Conservation (phyloP, 768 basidiomycete genomes). For the Pilatotrama ljubarskyi region DNA sequence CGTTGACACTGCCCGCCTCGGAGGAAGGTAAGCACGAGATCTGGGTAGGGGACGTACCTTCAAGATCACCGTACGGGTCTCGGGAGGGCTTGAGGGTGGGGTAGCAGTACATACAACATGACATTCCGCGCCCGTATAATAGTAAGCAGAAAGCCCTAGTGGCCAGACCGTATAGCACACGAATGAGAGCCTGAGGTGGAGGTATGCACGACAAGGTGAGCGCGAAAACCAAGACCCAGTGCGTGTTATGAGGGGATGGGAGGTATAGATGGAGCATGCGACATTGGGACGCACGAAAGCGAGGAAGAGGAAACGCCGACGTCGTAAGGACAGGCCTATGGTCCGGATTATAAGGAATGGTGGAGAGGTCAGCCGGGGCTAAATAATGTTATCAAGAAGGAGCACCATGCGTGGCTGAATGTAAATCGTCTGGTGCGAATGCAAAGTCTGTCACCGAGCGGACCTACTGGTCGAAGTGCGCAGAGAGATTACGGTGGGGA, state of each 20-base stretch:
- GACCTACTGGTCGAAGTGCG: no score
- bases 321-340: no score
- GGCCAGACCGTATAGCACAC: not conserved
- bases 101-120: constrained; percentile 13
- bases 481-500: no score
- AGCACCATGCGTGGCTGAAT: no score
- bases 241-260: not conserved
- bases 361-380: no score
- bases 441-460: no score
- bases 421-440: no score
- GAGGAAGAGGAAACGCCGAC: not conserved
- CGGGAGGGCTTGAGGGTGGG: not conserved
- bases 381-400: no score
- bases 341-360: no score
- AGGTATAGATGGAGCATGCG: not conserved
- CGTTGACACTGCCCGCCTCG: no score
- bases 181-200: not conserved
- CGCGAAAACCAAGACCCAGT: not conserved
- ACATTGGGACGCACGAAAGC: not conserved
- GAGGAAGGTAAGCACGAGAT: not conserved
- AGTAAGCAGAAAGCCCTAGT: not conserved
- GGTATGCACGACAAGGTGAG: not conserved
- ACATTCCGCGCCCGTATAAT: constrained; percentile 2
- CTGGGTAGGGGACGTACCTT: not conserved
- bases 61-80: not conserved